Conservation (phyloP, 75 land plant species). For the Pinus taeda region DNA sequence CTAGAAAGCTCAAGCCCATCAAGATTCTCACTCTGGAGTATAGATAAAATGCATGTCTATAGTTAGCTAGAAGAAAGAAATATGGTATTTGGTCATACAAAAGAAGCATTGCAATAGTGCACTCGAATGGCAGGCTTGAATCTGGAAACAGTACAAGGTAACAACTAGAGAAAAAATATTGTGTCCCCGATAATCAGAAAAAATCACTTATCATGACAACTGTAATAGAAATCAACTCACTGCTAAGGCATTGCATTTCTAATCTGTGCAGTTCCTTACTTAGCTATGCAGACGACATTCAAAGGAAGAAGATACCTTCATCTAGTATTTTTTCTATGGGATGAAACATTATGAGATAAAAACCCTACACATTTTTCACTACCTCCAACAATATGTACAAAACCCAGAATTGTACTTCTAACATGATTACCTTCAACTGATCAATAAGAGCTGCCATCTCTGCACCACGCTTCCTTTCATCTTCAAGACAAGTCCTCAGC, state of each 20-base stretch:
- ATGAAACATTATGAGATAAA: neutral
- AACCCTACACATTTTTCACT: neutral
- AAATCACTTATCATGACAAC: too few relatives aligned
- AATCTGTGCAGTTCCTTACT: neutral
- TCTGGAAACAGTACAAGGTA: neutral
- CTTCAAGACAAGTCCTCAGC: constrained; percentile 9
- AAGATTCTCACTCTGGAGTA: constrained; percentile 48
- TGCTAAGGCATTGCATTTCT: neutral
- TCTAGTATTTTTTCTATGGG: neutral
- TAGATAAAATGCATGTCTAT: neutral
- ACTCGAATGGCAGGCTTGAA: neutral
- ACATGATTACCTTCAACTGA: constrained; percentile 65
- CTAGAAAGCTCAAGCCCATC: constrained; percentile 29
- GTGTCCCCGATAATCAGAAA: too few relatives aligned
- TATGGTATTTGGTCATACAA: neutral
- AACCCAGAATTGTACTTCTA: neutral
- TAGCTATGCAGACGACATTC: neutral
- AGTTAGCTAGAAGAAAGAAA: constrained; percentile 4
- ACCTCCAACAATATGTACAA: neutral
- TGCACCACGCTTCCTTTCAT: constrained; percentile 21
- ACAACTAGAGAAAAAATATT: neutral
- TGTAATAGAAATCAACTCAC: too few relatives aligned
- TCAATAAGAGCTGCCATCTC: constrained; percentile 61
- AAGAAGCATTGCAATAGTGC: neutral
- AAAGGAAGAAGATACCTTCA: neutral